Base-by-base conservation (phyloP, 805 yeast genomes). In the Saccharomyces jurei region DNA sequence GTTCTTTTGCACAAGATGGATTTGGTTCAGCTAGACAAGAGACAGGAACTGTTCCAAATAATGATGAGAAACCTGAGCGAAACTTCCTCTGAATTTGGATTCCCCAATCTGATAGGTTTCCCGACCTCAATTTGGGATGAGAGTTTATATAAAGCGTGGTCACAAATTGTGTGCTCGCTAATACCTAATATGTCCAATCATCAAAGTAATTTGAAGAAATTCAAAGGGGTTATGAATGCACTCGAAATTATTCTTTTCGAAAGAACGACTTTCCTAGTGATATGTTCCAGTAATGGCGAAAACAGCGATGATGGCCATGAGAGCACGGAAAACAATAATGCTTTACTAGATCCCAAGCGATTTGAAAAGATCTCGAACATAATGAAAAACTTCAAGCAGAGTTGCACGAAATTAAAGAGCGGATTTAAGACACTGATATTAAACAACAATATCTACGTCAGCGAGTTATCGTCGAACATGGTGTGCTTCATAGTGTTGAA, bases 91-190 rank as follows among this genome's bases (percentile, higher is more conserved):
- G 88, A 89, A 21, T 84, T 72, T 63, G 78, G 81, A 1, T 89
- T 89, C 71, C 69, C 70, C 29, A 75, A 81, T 49, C 74, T 89
- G 48, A 80, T 81, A 14, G 97, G 97, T 2, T 92, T 90, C 67
- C 92, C 97, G 5, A 94, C 98, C 0, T 88, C 96, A 1, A 92
- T 92, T 54, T 92, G 98, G 98, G 97, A 92, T 72, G 98, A 92
- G 69, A 83, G 92, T 64, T 75, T 92, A 55, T 94, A 92, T 69
- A 91, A 87, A 69, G 99, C 99, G 1, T 94, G 99, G 99, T 88
- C 96, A 2, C 87, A 84, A 50, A 92, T 94, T 56, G 97, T 94
- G 36, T 91, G 98, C 66, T 87, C 97, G 1, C 77, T 94, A 60
- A 92, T 94, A 54, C 97, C 99, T 13, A 92, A 94, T 64, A 91